Evolutionary conservation across 78 protist genomes (phyloP), one percentile per base, ranked within the genome.

Genomic region (Chrysochromulina parva): DNA sequence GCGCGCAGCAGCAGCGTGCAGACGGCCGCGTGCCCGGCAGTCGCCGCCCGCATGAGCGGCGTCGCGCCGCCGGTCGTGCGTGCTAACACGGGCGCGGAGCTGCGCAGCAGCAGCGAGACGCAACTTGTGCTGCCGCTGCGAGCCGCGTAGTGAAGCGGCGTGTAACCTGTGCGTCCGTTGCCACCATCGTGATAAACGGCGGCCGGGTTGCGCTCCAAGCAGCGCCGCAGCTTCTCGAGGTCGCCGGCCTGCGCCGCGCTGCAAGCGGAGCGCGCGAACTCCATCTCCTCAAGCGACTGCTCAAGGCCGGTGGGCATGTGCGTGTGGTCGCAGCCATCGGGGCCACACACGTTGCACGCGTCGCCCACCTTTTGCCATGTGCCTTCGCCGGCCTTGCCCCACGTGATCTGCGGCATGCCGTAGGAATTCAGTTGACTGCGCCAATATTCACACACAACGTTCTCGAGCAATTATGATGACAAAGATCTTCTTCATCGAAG

Each of bases 141-240:
- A 2, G 80, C 80, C 5, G 80, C 80, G 80, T 71, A 71, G 80
- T 71, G 80, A 16, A 71, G 80, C 80, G 80, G 80, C 10, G 80
- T 71, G 80, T 71, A 71, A 11, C 80, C 80, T 11, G n/a, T 11
- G n/a, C 53, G 52, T 3, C 52, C 80, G n/a, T 4, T 52, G 22
- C 16, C 53, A 16, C 80, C 80, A 20, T 66, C 73, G 10, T 10
- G 9, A 9, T 66, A 9, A 38, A 71, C 38, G 52, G 5, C 16
- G 55, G 11, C 4, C n/a, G 53, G 20, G 53, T 4, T 14, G 38
- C 80, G 80, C 80, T 4, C n/a, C 53, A 74, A 57, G 57, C 38
- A 3, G n/a, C 58, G 58, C 38, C 14, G 26, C 13, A 74, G 84
- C 28, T 19, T 9, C 4, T 3, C 38, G 26, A 16, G 24, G 57